A percentile compares a stretch with the other conserved stretches of the same genome.
These are phyloP conservation scores for Penicillium taxi DNA, from an alignment of 495 filamentous ascomycete genomes.

Conservation along the genomic window DNA sequence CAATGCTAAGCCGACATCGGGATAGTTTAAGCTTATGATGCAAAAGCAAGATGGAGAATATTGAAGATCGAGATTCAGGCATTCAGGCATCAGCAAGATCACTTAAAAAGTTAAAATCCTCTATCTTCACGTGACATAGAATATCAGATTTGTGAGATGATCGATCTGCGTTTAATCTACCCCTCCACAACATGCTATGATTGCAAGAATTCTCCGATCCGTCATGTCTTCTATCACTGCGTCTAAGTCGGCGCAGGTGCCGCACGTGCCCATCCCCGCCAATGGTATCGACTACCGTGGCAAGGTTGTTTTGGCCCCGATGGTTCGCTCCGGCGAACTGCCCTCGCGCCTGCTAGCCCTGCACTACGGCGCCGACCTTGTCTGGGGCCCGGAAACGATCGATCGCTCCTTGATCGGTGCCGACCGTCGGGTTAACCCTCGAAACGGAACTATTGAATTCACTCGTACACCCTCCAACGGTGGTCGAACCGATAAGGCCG, in stretches of 20 bases:
- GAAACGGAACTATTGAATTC: constrained; percentile 74
- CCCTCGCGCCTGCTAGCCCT: constrained; percentile 81
- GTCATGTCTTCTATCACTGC: constrained; percentile 47
- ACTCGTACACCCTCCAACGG: constrained; percentile 64
- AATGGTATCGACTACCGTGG: constrained; percentile 88
- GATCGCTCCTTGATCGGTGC: constrained; percentile 86
- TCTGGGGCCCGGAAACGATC: constrained; percentile 96
- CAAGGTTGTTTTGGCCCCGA: constrained; percentile 90
- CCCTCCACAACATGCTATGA: constrained; percentile 33
- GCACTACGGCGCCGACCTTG: constrained; percentile 91
- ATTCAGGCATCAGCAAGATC: not conserved
- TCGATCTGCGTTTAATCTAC: constrained; percentile 2
- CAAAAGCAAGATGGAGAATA: not conserved
- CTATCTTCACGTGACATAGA: constrained; percentile 23
- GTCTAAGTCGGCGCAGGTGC: constrained; percentile 7
- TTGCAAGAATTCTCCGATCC: constrained; percentile 30
- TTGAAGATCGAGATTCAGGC: not conserved
- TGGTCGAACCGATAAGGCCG: constrained; percentile 35
- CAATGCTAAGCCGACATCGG: constrained; percentile 9
- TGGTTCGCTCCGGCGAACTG: constrained; percentile 93
- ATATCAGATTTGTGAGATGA: constrained; percentile 11
- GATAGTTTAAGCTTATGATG: not conserved
- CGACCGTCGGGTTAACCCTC: constrained; percentile 62
- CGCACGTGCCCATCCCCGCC: constrained; percentile 70
- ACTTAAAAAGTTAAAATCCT: not conserved